These are phyloP conservation scores for Epichloe gansuensis DNA, from an alignment of 2,329 filamentous ascomycete genomes.

Conservation along the genomic window DNA sequence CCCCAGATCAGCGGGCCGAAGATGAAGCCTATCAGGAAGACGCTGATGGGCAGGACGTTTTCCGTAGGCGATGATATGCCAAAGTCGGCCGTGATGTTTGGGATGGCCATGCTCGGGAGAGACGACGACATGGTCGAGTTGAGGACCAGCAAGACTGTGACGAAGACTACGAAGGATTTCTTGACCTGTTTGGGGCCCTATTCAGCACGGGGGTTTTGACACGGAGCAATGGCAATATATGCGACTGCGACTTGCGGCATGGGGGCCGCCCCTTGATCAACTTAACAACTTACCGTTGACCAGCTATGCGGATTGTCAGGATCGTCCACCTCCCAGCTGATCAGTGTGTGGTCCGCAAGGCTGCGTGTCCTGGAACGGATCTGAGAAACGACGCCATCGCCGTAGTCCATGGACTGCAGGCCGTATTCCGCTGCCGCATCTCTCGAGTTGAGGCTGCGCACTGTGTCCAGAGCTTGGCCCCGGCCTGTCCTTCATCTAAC, in stretches of 20 bases:
- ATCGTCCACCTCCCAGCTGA: constrained; percentile 36
- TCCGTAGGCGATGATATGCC: constrained; percentile 34
- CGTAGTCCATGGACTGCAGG: constrained; percentile 27
- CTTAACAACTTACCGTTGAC: constrained; percentile 21
- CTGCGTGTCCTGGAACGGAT: constrained; percentile 23
- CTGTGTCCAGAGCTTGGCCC: constrained; percentile 14
- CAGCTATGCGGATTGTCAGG: constrained; percentile 43
- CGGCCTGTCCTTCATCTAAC: constrained; percentile 14
- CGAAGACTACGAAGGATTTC: constrained; percentile 42
- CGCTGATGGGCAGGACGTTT: constrained; percentile 45
- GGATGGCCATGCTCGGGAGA: constrained; percentile 50
- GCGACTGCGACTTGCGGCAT: no score
- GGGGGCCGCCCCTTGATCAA: no score
- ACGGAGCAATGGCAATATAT: no score
- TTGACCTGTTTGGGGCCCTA: constrained; percentile 25
- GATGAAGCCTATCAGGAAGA: constrained; percentile 53
- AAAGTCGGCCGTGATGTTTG: constrained; percentile 46
- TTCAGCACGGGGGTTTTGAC: not conserved
- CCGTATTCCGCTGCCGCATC: constrained; percentile 30
- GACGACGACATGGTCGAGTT: constrained; percentile 57
- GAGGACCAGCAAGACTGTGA: constrained; percentile 46
- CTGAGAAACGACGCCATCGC: constrained; percentile 21
- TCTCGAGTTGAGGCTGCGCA: constrained; percentile 21
- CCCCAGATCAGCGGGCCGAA: constrained; percentile 51
- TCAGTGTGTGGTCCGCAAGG: constrained; percentile 21